Evolutionary conservation across 352 stramenopile species (phyloP).

Genomic region (Phytophthora aleatoria): DNA sequence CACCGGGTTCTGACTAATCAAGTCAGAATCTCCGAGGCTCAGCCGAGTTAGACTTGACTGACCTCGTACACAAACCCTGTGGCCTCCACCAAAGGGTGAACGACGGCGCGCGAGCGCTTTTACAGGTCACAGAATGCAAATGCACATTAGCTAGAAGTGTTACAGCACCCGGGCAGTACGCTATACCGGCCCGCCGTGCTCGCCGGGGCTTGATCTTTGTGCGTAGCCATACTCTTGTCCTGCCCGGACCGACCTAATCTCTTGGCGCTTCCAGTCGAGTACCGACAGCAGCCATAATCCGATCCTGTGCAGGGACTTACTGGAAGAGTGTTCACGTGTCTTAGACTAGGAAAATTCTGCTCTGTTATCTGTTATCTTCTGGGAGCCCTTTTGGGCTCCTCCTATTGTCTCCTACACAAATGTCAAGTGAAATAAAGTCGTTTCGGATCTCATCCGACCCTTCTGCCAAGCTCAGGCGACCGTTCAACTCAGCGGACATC

Average conservation of each 20-base stretch:
- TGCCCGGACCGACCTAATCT: neutral
- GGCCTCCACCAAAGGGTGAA: neutral
- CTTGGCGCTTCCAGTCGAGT: neutral
- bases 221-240: no score
- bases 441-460: no score
- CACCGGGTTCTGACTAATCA: neutral
- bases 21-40: neutral
- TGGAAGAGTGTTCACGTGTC: neutral
- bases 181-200: neutral
- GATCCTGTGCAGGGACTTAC: neutral
- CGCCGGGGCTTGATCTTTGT: no score
- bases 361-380: neutral
- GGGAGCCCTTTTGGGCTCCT: no score
- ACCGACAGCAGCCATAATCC: neutral
- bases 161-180: neutral
- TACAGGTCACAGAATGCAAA: neutral
- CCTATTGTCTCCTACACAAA: no score
- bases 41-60: no score
- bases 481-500: no score
- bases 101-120: constrained; percentile 1
- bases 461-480: no score
- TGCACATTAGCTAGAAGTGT: neutral
- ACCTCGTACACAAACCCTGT: neutral
- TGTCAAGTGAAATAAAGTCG: no score
- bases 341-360: neutral